These are phyloP conservation scores for Cairneyella variabilis DNA, from an alignment of 495 filamentous ascomycete species.

Conservation along the genomic window DNA sequence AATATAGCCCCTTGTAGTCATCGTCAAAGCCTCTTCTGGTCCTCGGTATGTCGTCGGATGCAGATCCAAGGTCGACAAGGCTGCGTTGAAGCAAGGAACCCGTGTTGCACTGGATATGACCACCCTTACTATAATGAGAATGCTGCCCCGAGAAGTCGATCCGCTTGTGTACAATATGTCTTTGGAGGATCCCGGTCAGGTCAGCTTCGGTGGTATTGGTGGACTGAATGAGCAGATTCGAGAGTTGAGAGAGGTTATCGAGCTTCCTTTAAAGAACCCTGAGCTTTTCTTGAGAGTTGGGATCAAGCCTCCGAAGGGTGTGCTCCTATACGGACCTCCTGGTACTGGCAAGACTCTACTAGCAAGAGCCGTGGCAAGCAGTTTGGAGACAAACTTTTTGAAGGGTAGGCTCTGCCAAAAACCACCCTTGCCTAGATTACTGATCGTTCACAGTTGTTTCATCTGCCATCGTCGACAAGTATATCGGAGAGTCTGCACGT, in stretches of 20 bases:
- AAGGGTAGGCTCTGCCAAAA: slow-evolving; percentile 59
- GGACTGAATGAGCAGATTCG: slow-evolving; percentile 98
- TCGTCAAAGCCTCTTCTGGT: slow-evolving; percentile 88
- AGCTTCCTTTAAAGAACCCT: slow-evolving; percentile 96
- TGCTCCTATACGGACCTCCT: slow-evolving; percentile 94
- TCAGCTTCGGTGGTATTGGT: slow-evolving; percentile 98
- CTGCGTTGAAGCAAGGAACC: slow-evolving; percentile 95
- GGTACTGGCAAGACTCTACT: slow-evolving; percentile 97
- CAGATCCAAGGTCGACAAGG: slow-evolving; percentile 95
- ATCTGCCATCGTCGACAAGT: slow-evolving; percentile 99
- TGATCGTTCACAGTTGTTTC: slow-evolving; percentile 70
- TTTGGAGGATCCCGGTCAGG: slow-evolving; percentile 93
- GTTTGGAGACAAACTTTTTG: slow-evolving; percentile 96
- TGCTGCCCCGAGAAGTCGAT: slow-evolving; percentile 98
- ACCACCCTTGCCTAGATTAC: not conserved
- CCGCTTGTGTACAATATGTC: slow-evolving; percentile 99
- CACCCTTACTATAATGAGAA: slow-evolving; percentile 99
- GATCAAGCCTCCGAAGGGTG: slow-evolving; percentile 98
- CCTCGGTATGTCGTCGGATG: slow-evolving; percentile 98
- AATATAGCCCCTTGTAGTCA: slow-evolving; percentile 38
- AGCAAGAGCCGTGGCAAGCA: slow-evolving; percentile 93
- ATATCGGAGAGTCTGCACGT: slow-evolving; percentile 96
- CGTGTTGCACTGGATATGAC: slow-evolving; percentile 99
- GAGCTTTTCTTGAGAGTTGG: slow-evolving; percentile 96
- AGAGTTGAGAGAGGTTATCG: slow-evolving; percentile 96